Evolutionary conservation across 306 rosid species (phyloP), one percentile per base, ranked within the genome.

Genomic region (Acmispon strigosus): DNA sequence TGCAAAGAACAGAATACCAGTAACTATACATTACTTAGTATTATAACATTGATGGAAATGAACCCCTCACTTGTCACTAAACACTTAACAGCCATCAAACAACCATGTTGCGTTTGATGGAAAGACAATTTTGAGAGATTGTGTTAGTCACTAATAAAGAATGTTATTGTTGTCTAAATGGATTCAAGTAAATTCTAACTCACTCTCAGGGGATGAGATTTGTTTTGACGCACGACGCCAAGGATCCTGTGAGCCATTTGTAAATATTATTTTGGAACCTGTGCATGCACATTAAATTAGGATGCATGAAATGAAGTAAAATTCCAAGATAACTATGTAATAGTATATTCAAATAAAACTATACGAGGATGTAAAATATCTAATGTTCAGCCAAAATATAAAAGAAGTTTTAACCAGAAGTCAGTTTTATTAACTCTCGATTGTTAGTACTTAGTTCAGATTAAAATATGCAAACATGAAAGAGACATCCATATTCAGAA

Each of bases 181-280:
- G 37, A 20, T 47, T 7, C 43, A 73, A 53, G 55, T 22, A 75
- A 54, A 29, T 63, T 47, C 55, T 55, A 73, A 87, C 98, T 88
- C 87, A 93, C 98, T 29, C 72, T 93, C 84, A 34, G 94, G 84
- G 14, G 97, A 79, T 66, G 98, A 86, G 49, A 42, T 80, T 81
- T 88, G 97, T 78, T 90, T 93, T 5, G 98, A 88, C 8, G 98
- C 98, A 45, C 65, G 96, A 59, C 98, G 98, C 98, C 98, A 93
- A 10, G 98, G 98, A 78, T 93, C 98, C 79, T 93, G 98, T 5
- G 98, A 93, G 64, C 98, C 97, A 76, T 93, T 93, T 72, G 90
- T 68, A 70, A 93, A 93, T 24, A 93, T 61, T 78, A 93, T 90
- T 76, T 88, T 93, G 22, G 97, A 81, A 66, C 98, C 98, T 93